Base-by-base conservation (phyloP, 192 early-diverging fungal species). In the Obelidium mucronatum region DNA sequence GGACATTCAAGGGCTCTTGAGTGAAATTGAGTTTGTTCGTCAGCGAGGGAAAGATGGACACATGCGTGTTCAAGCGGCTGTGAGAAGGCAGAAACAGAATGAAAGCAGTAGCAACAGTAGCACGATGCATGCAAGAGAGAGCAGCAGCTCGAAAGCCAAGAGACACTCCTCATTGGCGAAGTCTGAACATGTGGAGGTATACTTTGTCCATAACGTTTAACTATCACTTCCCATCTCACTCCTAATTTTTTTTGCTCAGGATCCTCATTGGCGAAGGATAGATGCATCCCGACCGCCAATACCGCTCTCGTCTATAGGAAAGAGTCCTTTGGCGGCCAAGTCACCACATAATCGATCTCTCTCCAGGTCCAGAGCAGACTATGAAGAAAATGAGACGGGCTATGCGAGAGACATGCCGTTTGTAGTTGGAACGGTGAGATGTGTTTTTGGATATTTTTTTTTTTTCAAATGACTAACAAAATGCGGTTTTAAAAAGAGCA, bases 381-480 rank as follows among this genome's bases (percentile, higher is more conserved):
- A 15, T 11, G 40, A 19, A 52, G 44, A 51, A n/a, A 30, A 26
- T 11, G 79, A 79, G 42, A 8, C 48, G 88, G 42, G 88, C 56
- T 54, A 54, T 76, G 64, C 42, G 26, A 33, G 84, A 28, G 85
- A 88, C n/a, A 83, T 89, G 82, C 88, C 88, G 6, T 89, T 89
- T 73, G 62, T 87, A 3, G 78, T 89, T 34, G 88, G 88, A 42
- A 89, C 60, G 80, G 87, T 88, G 58, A 51, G 56, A 39, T 61
- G 13, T 31, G n/a, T 15, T 51, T 40, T 40, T 54, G 24, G 79
- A 26, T 42, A n/a, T n/a, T 56, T 3, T 17, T 33, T 67, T 11
- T 19, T 4, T 61, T 76, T 17, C 37, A 0, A 28, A 22, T 31
- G 26, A n/a, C 1, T 76, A 35, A 22, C n/a, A 77, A 13, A 42